Evolutionary conservation across 805 yeast genomes (phyloP), one percentile per base, ranked within the genome.

Genomic region (Ogataea trehalophila): DNA sequence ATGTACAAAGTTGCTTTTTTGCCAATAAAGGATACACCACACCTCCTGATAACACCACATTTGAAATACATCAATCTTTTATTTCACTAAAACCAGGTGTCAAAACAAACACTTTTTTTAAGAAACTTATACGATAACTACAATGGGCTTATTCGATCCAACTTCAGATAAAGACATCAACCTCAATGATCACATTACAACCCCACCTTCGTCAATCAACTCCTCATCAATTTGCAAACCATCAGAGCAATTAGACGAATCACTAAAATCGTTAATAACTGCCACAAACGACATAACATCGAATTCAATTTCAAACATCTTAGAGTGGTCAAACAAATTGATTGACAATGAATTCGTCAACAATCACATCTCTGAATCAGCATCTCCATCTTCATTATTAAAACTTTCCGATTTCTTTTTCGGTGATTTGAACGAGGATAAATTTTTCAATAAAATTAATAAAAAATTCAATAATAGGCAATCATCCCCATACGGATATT

Each of bases 101-200:
- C 20, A 6, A 16, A 16, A 15, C 18, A 17, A 6, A 17, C 38
- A 36, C 23, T 6, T 36, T 34, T 33, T 11, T n/a, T n/a, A n/a
- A n/a, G n/a, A 4, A 18, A 5, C 38, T 33, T 9, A 11, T 39
- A 9, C 15, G 9, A 11, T 37, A 34, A 34, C 18, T 6, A 40
- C 18, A 26, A 53, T 53, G 59, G 59, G 59, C n/a, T 41, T 55
- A 15, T 53, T 44, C 40, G 44, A 52, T 44, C 55, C 59, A 15
- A 43, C 54, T 8, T 41, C 53, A 13, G 53, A 54, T 20, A 55
- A 50, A 31, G 52, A 53, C 31, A n/a, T 33, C 17, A 33, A 18
- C 20, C 31, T 11, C 31, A 11, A 26, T 26, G 31, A 26, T 26
- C 31, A 26, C 31, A 26, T 26, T 11, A 11, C 11, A 3, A 26